Percentiles rank a stretch among this genome's conserved stretches.
Evolutionary conservation across 2,329 filamentous ascomycete species (phyloP).

Genomic region (Cytospora paraplurivora): DNA sequence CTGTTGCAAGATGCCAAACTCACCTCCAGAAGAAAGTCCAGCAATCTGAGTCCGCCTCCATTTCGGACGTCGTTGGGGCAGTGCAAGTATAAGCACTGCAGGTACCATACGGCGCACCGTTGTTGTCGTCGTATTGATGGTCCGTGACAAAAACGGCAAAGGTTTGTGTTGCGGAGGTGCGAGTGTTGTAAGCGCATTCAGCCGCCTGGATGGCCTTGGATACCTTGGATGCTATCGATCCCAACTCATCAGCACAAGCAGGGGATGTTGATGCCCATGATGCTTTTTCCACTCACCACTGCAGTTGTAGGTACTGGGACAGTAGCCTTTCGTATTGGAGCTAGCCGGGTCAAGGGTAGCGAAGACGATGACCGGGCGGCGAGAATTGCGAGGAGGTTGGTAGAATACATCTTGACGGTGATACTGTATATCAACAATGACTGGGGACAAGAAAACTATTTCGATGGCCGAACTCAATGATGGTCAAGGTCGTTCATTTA

Average conservation of each 20-base stretch:
- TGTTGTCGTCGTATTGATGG: constrained; percentile 45
- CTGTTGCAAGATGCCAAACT: background rate
- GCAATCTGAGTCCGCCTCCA: constrained; percentile 39
- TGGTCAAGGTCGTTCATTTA: background rate
- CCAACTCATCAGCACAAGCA: background rate
- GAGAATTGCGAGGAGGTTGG: constrained; percentile 19
- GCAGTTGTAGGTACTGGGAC: constrained; percentile 36
- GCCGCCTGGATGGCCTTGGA: constrained; percentile 43
- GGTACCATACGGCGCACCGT: constrained; percentile 51
- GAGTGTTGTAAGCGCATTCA: constrained; percentile 43
- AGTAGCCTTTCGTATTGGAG: constrained; percentile 42
- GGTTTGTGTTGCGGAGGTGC: constrained; percentile 38
- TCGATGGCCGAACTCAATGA: background rate
- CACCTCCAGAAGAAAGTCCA: constrained; percentile 47
- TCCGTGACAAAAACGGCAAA: constrained; percentile 45
- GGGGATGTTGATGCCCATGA: background rate
- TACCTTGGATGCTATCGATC: constrained; percentile 33
- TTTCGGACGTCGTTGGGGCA: constrained; percentile 36
- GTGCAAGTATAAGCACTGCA: constrained; percentile 47
- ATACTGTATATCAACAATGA: background rate
- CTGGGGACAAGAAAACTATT: background rate
- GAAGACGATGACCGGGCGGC: constrained; percentile 23
- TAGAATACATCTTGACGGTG: constrained; percentile 22
- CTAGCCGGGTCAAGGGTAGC: constrained; percentile 39
- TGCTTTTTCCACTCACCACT: constrained; percentile 4